Evolutionary conservation across 2,329 filamentous ascomycete species (phyloP).

Genomic region (Chrysoporthe puriensis): DNA sequence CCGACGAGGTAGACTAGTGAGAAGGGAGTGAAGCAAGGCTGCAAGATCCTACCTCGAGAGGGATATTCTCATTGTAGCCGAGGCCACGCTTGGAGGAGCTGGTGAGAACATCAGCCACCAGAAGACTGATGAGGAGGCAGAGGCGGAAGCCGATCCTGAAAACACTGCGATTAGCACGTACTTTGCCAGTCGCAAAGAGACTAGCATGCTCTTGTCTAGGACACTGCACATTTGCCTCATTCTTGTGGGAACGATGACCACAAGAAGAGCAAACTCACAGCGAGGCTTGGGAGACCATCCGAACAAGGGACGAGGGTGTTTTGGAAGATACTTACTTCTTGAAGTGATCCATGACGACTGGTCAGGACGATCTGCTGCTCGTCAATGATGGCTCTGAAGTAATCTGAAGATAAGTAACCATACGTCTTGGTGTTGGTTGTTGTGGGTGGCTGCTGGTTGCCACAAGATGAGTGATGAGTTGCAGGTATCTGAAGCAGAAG

Average conservation of each 20-base stretch:
- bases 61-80: conserved; percentile 31
- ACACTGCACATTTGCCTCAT: not conserved
- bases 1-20: not conserved
- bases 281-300: not conserved
- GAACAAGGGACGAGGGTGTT: too few relatives aligned
- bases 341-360: not conserved
- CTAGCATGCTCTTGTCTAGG: not conserved
- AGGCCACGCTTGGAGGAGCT: conserved; percentile 31
- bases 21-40: not conserved
- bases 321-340: conserved; percentile 10
- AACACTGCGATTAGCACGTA: not conserved
- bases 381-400: too few relatives aligned
- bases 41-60: conserved; percentile 21
- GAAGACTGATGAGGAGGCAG: conserved; percentile 8
- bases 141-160: conserved; percentile 1
- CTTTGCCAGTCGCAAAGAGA: too few relatives aligned
- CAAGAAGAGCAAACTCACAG: too few relatives aligned
- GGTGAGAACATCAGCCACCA: conserved; percentile 2
- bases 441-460: not conserved
- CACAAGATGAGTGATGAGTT: not conserved
- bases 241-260: not conserved
- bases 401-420: not conserved
- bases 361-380: not conserved
- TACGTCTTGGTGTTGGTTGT: not conserved
- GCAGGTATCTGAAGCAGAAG: not conserved